Evolutionary conservation across 257 asterid genomes (phyloP).

Genomic region (Coffea canephora): DNA sequence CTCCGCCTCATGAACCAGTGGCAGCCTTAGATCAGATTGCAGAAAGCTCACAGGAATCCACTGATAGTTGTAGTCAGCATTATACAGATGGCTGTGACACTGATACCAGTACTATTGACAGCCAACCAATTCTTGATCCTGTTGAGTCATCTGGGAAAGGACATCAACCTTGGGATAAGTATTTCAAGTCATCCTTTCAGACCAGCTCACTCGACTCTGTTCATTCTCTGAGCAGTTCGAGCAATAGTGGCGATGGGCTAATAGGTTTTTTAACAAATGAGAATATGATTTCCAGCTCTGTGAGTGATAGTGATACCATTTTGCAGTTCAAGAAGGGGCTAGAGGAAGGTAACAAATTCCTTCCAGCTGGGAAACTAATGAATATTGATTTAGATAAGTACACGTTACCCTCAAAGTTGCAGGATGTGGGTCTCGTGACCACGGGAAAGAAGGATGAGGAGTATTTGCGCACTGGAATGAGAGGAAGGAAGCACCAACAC

Average conservation of each 20-base stretch:
- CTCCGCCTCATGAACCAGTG: conserved; percentile 31
- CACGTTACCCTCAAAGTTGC: conserved; percentile 33
- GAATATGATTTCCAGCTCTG: conserved; percentile 36
- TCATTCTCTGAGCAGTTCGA: conserved; percentile 24
- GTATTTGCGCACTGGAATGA: conserved; percentile 28
- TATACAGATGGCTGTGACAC: conserved; percentile 40
- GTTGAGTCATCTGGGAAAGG: no score
- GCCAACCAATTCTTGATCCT: conserved; percentile 1
- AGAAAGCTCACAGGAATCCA: conserved; percentile 46
- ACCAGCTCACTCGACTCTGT: conserved; percentile 27
- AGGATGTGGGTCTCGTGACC: no score
- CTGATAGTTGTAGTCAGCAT: conserved; percentile 39
- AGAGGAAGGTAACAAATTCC: conserved; percentile 87
- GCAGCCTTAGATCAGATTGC: conserved; percentile 24
- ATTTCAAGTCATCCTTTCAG: conserved; percentile 22
- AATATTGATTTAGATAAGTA: conserved; percentile 59
- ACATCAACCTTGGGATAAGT: no score
- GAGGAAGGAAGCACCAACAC: conserved; percentile 66
- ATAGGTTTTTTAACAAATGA: conserved; percentile 25
- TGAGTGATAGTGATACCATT: conserved; percentile 55
- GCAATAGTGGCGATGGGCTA: conserved; percentile 27
- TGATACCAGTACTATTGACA: conserved; percentile 32
- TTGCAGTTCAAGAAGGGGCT: conserved; percentile 76
- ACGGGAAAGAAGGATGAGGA: conserved; percentile 44
- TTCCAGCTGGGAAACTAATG: conserved; percentile 53